Percentiles rank a stretch among this genome's conserved stretches.
phyloP scores from a whole-genome alignment of 2,329 filamentous ascomycete species.

The Colletotrichum sp. region DNA sequence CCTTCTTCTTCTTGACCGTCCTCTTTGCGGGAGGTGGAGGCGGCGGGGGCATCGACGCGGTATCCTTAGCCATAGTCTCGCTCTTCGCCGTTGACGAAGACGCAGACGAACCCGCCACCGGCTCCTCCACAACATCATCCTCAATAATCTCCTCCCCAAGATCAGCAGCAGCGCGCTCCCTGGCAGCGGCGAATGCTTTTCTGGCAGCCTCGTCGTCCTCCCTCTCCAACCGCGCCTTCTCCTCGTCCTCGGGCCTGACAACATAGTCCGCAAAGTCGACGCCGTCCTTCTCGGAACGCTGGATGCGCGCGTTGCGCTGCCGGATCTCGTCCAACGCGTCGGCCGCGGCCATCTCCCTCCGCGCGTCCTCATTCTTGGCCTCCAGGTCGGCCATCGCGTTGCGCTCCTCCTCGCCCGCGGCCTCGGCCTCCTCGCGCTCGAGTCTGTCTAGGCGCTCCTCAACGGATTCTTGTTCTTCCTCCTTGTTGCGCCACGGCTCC shows the following conservation, averaged over 20 bases:
- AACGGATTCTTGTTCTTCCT: constrained; percentile 76
- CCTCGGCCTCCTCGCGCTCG: constrained; percentile 74
- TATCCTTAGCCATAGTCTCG: constrained; percentile 33
- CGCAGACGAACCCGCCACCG: neutral
- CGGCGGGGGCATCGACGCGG: constrained; percentile 30
- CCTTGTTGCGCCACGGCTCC: constrained; percentile 79
- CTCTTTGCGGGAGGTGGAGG: constrained; percentile 75
- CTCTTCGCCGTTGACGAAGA: constrained; percentile 23
- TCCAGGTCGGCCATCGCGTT: constrained; percentile 97
- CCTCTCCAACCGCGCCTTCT: constrained; percentile 69
- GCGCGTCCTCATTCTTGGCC: constrained; percentile 90
- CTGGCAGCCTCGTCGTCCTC: constrained; percentile 86
- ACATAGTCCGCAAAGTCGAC: constrained; percentile 63
- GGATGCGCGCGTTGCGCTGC: constrained; percentile 86
- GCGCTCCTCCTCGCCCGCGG: constrained; percentile 69
- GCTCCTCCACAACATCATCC: constrained; percentile 25
- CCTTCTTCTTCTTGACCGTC: constrained; percentile 86
- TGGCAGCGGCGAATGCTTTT: constrained; percentile 74
- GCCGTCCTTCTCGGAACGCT: constrained; percentile 74
- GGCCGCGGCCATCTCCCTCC: constrained; percentile 94
- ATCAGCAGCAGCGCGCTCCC: constrained; percentile 52
- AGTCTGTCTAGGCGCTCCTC: constrained; percentile 86
- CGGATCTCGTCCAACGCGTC: constrained; percentile 96
- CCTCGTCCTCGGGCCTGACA: constrained; percentile 60
- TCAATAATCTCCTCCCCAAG: constrained; percentile 54